These are phyloP conservation scores for Leccinum subrobustum DNA, from an alignment of 1,284 basidiomycete genomes.

Conservation along the genomic window DNA sequence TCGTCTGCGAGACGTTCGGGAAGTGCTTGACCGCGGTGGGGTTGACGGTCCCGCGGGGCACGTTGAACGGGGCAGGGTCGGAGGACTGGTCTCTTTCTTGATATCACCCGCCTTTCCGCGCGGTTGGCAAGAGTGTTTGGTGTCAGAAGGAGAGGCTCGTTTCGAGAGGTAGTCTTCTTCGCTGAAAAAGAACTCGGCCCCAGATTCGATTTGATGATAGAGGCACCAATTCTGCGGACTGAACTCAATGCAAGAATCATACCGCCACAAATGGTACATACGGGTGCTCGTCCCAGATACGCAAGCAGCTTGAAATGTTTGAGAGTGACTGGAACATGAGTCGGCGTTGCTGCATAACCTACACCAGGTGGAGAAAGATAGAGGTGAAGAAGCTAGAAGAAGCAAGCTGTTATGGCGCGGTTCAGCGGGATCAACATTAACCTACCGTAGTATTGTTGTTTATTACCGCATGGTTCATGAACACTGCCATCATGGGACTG, in stretches of 20 bases:
- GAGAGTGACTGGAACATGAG: slow-evolving; percentile 64
- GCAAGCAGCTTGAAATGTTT: slow-evolving; percentile 74
- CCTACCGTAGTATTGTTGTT: slow-evolving; percentile 58
- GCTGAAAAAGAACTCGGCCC: slow-evolving; percentile 63
- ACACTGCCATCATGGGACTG: slow-evolving; percentile 60
- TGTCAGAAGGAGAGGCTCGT: slow-evolving; percentile 21
- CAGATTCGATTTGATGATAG: slow-evolving; percentile 57
- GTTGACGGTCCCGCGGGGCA: slow-evolving; percentile 15
- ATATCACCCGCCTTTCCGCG: slow-evolving; percentile 35
- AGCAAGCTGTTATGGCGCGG: slow-evolving; percentile 1
- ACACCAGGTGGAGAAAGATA: slow-evolving; percentile 40
- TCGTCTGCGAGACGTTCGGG: slow-evolving; percentile 45
- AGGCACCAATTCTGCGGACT: slow-evolving; percentile 46
- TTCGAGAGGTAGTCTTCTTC: slow-evolving; percentile 61
- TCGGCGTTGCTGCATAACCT: slow-evolving; percentile 21
- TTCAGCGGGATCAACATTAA: slow-evolving; percentile 2
- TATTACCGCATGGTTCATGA: slow-evolving; percentile 67
- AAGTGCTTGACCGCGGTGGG: slow-evolving; percentile 4
- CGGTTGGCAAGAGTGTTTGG: slow-evolving; percentile 22
- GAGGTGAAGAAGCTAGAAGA: slow-evolving; percentile 44
- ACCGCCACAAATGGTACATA: slow-evolving; percentile 34
- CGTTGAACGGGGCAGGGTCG: slow-evolving; percentile 20
- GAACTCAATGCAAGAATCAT: slow-evolving; percentile 1
- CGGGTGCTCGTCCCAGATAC: slow-evolving; percentile 54
- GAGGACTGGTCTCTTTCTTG: slow-evolving; percentile 44